phyloP scores from a whole-genome alignment of 2,329 filamentous ascomycete genomes.

The Alternaria angustiovoidea region DNA sequence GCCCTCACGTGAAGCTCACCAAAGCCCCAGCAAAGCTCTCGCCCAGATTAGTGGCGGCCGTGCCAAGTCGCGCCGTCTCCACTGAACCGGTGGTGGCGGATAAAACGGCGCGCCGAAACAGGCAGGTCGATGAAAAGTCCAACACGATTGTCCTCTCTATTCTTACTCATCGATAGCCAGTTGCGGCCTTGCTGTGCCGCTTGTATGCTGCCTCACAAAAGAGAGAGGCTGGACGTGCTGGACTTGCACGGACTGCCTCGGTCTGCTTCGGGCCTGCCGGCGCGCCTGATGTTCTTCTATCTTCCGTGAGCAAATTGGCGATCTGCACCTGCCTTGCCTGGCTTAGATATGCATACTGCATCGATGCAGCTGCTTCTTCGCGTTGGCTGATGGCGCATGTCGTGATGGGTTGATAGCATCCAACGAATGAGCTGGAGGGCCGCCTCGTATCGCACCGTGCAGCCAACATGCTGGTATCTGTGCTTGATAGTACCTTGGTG shows the following conservation, averaged over 20 bases:
- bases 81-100: conserved; percentile 11
- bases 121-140: conserved; percentile 23
- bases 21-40: not conserved
- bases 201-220: not conserved
- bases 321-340: conserved; percentile 18
- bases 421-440: not conserved
- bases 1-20: conserved; percentile 6
- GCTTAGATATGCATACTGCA: conserved; percentile 6
- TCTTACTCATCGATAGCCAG: conserved; percentile 7
- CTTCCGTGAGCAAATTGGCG: conserved; percentile 3
- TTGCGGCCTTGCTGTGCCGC: not conserved
- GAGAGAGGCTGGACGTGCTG: not conserved
- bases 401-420: not conserved
- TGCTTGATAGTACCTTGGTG: not conserved
- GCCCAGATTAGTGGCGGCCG: conserved; percentile 23
- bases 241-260: not conserved
- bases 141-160: conserved; percentile 2
- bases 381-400: not conserved
- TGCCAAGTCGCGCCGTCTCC: conserved; percentile 9
- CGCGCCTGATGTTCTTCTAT: not conserved
- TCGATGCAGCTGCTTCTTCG: conserved; percentile 5
- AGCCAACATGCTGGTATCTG: not conserved
- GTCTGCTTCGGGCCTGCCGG: conserved; percentile 6
- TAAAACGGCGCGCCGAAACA: conserved; percentile 21
- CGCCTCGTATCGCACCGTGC: not conserved